phyloP scores from a whole-genome alignment of 495 filamentous ascomycete species.

The Aspergillus avenaceus region DNA sequence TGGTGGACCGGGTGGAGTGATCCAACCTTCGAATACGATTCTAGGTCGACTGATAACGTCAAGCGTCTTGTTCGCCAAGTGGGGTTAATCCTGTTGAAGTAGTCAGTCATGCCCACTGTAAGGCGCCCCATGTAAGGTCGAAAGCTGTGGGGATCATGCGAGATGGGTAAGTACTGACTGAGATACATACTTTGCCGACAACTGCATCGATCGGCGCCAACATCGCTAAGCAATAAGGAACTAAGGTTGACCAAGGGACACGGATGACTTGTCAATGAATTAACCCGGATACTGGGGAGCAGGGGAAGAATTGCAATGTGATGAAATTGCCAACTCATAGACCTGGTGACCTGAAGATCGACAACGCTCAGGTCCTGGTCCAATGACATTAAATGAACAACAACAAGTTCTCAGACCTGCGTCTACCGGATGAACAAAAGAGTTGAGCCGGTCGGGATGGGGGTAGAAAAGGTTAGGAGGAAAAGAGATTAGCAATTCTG shows the following conservation, averaged over 20 bases:
- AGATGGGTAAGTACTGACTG: not conserved
- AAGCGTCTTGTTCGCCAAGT: not conserved
- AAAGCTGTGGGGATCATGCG: not conserved
- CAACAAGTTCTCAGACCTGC: not conserved
- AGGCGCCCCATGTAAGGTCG: not conserved
- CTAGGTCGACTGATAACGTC: not conserved
- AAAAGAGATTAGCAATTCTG: not conserved
- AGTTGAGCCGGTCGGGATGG: not conserved
- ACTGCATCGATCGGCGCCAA: slow-evolving; percentile 11
- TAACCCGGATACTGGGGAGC: slow-evolving; percentile 7
- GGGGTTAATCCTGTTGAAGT: not conserved
- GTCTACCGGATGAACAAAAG: not conserved
- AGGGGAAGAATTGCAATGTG: slow-evolving; percentile 13
- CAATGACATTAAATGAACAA: not conserved
- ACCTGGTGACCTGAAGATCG: slow-evolving; percentile 40
- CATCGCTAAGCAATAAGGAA: slow-evolving; percentile 6
- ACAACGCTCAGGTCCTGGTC: slow-evolving; percentile 10
- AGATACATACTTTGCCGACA: not conserved
- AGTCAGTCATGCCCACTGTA: not conserved
- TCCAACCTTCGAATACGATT: slow-evolving; percentile 3
- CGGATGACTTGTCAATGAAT: slow-evolving; percentile 15
- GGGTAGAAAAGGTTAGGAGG: not conserved
- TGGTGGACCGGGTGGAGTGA: not conserved
- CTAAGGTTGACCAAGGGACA: not conserved
- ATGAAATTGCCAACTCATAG: slow-evolving; percentile 38